Evolutionary conservation across 306 rosid species (phyloP).

Genomic region (Chamaecrista fasciculata): DNA sequence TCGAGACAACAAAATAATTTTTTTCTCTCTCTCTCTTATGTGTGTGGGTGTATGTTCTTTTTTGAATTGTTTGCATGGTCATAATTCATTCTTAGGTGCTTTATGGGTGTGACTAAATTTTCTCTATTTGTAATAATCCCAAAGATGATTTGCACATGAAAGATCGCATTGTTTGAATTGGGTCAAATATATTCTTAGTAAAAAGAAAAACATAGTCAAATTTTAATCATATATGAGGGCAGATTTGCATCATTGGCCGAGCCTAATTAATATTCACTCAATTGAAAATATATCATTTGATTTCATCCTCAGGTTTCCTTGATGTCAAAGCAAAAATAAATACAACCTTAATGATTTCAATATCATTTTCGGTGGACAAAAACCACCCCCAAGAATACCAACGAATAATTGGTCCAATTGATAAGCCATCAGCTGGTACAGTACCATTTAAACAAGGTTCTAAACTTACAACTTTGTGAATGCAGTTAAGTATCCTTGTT

Average conservation of each 20-base stretch:
- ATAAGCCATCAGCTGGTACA: no score
- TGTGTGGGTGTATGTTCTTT: constrained; percentile 22
- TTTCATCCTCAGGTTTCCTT: constrained; percentile 13
- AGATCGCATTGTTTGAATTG: constrained; percentile 10
- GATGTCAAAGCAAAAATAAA: background rate
- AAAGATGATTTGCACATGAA: constrained; percentile 26
- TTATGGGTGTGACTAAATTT: background rate
- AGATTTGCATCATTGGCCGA: constrained; percentile 26
- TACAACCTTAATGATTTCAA: no score
- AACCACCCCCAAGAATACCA: no score
- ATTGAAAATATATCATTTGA: constrained; percentile 12
- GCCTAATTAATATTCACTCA: constrained; percentile 15
- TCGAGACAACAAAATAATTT: no score
- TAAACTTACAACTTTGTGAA: no score
- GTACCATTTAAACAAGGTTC: no score
- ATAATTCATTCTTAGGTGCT: constrained; percentile 30
- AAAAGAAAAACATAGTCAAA: constrained; percentile 21
- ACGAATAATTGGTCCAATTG: no score
- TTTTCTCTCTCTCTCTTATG: no score
- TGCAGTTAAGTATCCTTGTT: no score
- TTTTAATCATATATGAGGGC: constrained; percentile 20
- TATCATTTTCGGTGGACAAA: no score
- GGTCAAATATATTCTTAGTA: constrained; percentile 18
- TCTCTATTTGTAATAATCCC: constrained; percentile 2
- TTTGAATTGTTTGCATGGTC: constrained; percentile 16